These are phyloP conservation scores for Sphagnurus paluster DNA, from an alignment of 1,284 basidiomycete genomes.

Conservation along the genomic window DNA sequence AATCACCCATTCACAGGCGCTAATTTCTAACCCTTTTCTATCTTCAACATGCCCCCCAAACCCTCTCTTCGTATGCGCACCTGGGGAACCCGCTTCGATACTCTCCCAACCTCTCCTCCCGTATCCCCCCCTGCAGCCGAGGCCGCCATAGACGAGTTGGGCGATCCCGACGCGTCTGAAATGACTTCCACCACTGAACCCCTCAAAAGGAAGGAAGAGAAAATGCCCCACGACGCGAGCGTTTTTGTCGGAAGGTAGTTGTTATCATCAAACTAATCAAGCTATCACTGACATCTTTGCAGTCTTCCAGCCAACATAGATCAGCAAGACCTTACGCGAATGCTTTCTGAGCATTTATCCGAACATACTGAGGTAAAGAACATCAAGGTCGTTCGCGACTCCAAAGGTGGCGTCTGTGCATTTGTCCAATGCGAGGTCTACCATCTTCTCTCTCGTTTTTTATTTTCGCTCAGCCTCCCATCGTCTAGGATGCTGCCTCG, in stretches of 20 bases:
- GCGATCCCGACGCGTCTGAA: background rate
- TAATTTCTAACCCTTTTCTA: conserved; percentile 23
- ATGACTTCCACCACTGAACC: conserved; percentile 6
- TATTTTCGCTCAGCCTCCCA: conserved; percentile 8
- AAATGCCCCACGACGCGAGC: conserved; percentile 69
- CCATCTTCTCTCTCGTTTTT: conserved; percentile 6
- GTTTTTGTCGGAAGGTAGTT: conserved; percentile 77
- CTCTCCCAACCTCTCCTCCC: conserved; percentile 37
- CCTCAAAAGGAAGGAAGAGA: conserved; percentile 40
- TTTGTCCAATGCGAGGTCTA: conserved; percentile 80
- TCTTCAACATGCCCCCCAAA: conserved; percentile 41
- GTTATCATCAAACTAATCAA: conserved; percentile 1
- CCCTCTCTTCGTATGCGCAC: conserved; percentile 36
- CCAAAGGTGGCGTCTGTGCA: conserved; percentile 72
- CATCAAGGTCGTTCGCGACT: conserved; percentile 75
- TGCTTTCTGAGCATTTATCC: conserved; percentile 64
- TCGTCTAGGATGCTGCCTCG: conserved; percentile 50
- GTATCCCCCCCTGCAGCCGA: conserved; percentile 34
- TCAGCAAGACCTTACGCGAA: conserved; percentile 54
- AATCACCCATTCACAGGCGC: conserved; percentile 18
- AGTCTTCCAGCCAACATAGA: conserved; percentile 73
- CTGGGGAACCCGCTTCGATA: conserved; percentile 75
- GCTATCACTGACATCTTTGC: conserved; percentile 7
- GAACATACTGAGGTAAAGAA: conserved; percentile 60
- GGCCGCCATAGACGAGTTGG: conserved; percentile 13